phyloP scores from a whole-genome alignment of 345 rosid species.

The rapeseed (Brassica napus) region DNA sequence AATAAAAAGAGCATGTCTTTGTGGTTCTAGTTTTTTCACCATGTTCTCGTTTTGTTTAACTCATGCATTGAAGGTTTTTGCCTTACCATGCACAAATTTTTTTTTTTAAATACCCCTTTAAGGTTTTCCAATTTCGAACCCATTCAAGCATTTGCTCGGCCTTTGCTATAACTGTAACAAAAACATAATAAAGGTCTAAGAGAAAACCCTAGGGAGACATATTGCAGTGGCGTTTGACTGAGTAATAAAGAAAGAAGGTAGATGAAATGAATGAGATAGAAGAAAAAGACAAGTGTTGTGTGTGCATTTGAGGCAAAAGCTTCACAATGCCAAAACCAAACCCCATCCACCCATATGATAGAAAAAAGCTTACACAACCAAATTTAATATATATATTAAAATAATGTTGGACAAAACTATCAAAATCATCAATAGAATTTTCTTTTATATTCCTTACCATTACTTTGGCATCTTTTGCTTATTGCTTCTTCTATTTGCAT shows the following conservation, averaged over 20 bases:
- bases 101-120: neutral
- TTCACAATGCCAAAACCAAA: slow-evolving; percentile 24
- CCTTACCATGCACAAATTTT: neutral
- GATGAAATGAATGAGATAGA: slow-evolving; percentile 31
- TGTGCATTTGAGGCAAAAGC: slow-evolving; percentile 38
- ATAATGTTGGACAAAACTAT: slow-evolving; percentile 34
- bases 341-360: slow-evolving; percentile 35
- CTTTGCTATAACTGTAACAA: neutral
- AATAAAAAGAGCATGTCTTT: neutral
- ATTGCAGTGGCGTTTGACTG: neutral
- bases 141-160: neutral
- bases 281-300: slow-evolving; percentile 39
- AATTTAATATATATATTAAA: slow-evolving; percentile 9
- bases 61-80: neutral
- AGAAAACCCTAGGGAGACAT: neutral
- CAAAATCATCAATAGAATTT: slow-evolving; percentile 26
- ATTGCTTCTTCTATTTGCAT: slow-evolving; percentile 27
- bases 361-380: slow-evolving; percentile 27
- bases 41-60: neutral
- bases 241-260: slow-evolving; percentile 2
- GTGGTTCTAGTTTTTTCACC: neutral
- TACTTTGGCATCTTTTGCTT: slow-evolving; percentile 27
- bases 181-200: neutral
- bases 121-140: neutral
- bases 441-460: neutral